Evolutionary conservation across 1,284 basidiomycete genomes (phyloP).

Genomic region (Peniophora sp.): DNA sequence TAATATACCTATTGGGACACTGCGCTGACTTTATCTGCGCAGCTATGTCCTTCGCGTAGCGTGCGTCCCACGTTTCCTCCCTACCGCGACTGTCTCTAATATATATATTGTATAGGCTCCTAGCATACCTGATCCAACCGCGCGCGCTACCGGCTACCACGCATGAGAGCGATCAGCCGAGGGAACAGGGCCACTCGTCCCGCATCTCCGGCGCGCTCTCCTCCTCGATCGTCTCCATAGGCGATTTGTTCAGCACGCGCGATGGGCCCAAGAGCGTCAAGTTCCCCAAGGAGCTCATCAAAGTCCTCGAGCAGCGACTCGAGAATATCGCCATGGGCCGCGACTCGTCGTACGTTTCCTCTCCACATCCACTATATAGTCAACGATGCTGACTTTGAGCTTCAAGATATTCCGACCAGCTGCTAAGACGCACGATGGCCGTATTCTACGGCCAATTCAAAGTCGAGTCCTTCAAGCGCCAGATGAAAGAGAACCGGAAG

Average conservation of each 20-base stretch:
- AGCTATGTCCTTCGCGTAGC: conserved; percentile 75
- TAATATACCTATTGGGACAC: conserved; percentile 4
- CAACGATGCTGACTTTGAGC: no score
- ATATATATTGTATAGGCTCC: conserved; percentile 34
- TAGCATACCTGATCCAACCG: conserved; percentile 63
- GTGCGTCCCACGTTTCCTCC: conserved; percentile 36
- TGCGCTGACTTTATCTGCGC: conserved; percentile 2
- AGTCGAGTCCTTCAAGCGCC: conserved; percentile 74
- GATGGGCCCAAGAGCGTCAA: conserved; percentile 78
- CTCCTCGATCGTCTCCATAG: conserved; percentile 66
- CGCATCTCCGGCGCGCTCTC: conserved; percentile 64
- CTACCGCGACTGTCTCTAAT: conserved; percentile 9
- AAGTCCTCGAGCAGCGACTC: conserved; percentile 79
- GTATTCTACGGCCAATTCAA: conserved; percentile 87
- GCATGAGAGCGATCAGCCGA: conserved; percentile 31
- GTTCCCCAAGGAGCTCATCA: conserved; percentile 88
- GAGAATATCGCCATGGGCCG: conserved; percentile 89
- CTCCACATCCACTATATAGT: no score
- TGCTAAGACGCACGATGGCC: conserved; percentile 82
- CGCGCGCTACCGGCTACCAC: conserved; percentile 38
- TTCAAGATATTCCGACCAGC: conserved; percentile 85
- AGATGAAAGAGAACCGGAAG: conserved; percentile 94
- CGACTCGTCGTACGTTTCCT: conserved; percentile 77
- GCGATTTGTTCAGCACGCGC: conserved; percentile 73
- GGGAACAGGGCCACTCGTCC: conserved; percentile 55